Evolutionary conservation across 208 protist genomes (phyloP).

Genomic region (Angomonas ambiguus): DNA sequence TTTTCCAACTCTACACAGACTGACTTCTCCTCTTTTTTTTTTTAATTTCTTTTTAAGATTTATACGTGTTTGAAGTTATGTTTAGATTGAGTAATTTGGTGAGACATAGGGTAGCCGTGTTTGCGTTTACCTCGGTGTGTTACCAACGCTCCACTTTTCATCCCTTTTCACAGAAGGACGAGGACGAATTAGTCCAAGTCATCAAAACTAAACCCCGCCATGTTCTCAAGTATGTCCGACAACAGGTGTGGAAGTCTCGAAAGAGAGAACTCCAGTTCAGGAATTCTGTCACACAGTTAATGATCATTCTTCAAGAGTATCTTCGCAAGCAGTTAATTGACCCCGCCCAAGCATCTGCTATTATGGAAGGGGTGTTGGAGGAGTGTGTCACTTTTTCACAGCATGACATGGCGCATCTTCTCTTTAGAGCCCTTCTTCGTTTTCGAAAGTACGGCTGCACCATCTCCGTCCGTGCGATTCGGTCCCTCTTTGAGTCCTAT

Average conservation of each 20-base stretch:
- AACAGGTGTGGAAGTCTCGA: constrained; percentile 84
- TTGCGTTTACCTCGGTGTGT: not conserved
- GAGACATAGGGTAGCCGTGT: not conserved
- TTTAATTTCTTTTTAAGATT: constrained; percentile 9
- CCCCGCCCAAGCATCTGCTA: constrained; percentile 65
- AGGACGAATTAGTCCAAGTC: constrained; percentile 77
- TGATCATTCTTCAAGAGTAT: constrained; percentile 88
- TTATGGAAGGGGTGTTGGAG: constrained; percentile 86
- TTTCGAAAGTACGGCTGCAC: constrained; percentile 88
- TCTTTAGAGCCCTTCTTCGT: constrained; percentile 84
- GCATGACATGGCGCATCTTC: constrained; percentile 87
- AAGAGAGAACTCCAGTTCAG: constrained; percentile 85
- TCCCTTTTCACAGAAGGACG: constrained; percentile 80
- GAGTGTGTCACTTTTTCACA: constrained; percentile 84
- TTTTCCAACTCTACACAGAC: not conserved
- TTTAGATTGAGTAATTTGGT: not conserved
- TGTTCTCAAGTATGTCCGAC: constrained; percentile 81
- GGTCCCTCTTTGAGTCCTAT: constrained; percentile 85
- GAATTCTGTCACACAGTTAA: constrained; percentile 86
- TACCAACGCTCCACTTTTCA: constrained; percentile 42
- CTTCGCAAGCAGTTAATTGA: constrained; percentile 86
- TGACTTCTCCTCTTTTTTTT: constrained; percentile 6
- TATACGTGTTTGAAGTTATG: constrained; percentile 2
- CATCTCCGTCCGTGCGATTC: constrained; percentile 70
- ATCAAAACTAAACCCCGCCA: constrained; percentile 86